These are phyloP conservation scores for Debaryomyces sp. DNA, from an alignment of 1,139 yeast species.

Conservation along the genomic window DNA sequence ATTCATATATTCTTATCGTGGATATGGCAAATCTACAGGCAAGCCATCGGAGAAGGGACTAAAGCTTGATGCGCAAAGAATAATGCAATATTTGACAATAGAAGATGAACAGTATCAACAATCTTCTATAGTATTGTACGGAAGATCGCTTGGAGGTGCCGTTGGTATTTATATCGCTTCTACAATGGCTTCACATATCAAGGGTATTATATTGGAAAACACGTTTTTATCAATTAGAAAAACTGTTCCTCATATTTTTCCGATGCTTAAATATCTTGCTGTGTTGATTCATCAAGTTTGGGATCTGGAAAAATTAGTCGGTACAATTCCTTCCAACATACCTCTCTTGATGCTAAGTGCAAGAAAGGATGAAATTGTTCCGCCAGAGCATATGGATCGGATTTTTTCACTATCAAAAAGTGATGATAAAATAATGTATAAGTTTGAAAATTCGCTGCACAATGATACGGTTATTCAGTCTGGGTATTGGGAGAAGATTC, in stretches of 20 bases:
- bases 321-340: constrained; percentile 50
- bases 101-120: constrained; percentile 55
- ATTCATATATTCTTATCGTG: constrained; percentile 84
- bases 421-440: constrained; percentile 47
- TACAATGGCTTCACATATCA: constrained; percentile 47
- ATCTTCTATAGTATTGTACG: constrained; percentile 70
- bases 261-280: constrained; percentile 60
- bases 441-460: constrained; percentile 65
- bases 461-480: constrained; percentile 79
- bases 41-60: constrained; percentile 75
- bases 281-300: constrained; percentile 76
- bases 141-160: constrained; percentile 94
- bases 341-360: constrained; percentile 80
- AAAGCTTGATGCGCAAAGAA: constrained; percentile 79
- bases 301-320: constrained; percentile 73
- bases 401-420: constrained; percentile 56
- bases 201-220: constrained; percentile 79
- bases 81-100: constrained; percentile 56
- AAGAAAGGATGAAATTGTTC: constrained; percentile 83
- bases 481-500: constrained; percentile 72
- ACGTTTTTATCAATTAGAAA: constrained; percentile 80
- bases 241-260: constrained; percentile 83
- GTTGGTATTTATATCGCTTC: constrained; percentile 85
- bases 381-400: constrained; percentile 77
- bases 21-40: constrained; percentile 89